phyloP scores from a whole-genome alignment of 2,329 filamentous ascomycete genomes.

The Colletotrichum spinosum region DNA sequence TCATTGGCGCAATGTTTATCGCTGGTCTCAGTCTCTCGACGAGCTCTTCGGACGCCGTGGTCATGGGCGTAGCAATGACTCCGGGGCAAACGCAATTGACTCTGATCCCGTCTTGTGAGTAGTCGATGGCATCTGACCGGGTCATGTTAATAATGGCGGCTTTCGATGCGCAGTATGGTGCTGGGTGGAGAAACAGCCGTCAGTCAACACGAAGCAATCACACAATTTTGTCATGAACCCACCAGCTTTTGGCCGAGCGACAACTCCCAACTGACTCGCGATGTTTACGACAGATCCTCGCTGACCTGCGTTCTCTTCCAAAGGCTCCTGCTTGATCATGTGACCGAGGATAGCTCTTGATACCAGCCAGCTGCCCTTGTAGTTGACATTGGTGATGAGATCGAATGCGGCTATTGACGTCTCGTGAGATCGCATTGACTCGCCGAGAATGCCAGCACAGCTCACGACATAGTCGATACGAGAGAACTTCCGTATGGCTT shows the following conservation, averaged over 20 bases:
- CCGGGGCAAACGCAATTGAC: conserved; percentile 74
- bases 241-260: conserved; percentile 58
- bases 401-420: conserved; percentile 62
- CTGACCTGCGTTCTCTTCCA: conserved; percentile 53
- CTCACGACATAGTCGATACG: conserved; percentile 68
- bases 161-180: conserved; percentile 69
- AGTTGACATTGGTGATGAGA: conserved; percentile 65
- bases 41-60: conserved; percentile 53
- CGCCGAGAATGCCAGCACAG: conserved; percentile 64
- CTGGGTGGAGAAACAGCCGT: conserved; percentile 42
- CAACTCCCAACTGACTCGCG: conserved; percentile 64
- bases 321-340: conserved; percentile 59
- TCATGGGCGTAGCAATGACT: conserved; percentile 66
- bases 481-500: conserved; percentile 49
- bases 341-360: conserved; percentile 55
- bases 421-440: conserved; percentile 56
- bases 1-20: conserved; percentile 61
- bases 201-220: too few species aligned
- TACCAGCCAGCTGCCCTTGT: conserved; percentile 61
- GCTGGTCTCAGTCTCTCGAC: conserved; percentile 53
- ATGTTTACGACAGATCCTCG: conserved; percentile 64
- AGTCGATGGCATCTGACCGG: conserved; percentile 66
- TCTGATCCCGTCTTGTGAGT: conserved; percentile 55
- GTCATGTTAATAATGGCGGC: conserved; percentile 70
- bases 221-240: conserved; percentile 38